These are phyloP conservation scores for Solanum hybrid DNA, from an alignment of 305 asterid genomes.

Conservation along the genomic window DNA sequence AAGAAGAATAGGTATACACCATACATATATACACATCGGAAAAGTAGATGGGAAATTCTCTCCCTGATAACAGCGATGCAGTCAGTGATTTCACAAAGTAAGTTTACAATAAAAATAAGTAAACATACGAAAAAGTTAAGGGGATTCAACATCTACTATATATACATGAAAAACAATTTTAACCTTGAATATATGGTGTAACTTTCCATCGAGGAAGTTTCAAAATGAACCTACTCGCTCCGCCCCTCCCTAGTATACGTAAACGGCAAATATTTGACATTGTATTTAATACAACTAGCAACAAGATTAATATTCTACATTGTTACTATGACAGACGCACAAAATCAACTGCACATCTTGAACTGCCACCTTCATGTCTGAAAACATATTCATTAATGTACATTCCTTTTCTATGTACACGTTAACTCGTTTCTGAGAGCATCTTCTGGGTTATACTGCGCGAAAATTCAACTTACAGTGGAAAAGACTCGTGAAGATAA, in stretches of 20 bases:
- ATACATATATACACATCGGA: not conserved
- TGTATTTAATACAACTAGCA: not conserved
- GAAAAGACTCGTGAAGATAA: not conserved
- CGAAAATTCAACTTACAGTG: not conserved
- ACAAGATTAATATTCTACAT: not conserved
- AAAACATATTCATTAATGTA: not conserved
- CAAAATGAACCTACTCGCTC: not conserved
- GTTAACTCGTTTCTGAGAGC: not conserved
- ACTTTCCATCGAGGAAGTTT: not conserved
- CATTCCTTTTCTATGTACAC: not conserved
- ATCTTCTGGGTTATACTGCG: not conserved
- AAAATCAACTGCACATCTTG: not conserved
- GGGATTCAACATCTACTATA: not conserved
- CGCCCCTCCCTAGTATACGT: not conserved
- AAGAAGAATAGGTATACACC: not conserved
- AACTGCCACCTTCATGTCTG: not conserved
- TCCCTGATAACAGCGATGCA: not conserved
- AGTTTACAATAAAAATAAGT: not conserved
- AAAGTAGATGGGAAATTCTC: not conserved
- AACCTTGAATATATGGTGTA: not conserved
- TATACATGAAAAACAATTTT: not conserved
- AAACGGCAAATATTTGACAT: not conserved
- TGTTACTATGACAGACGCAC: not conserved
- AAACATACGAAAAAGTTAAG: not conserved
- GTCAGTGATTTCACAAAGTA: not conserved